A percentile compares a stretch with the other conserved stretches of the same genome.
Conservation (phyloP, 2,329 filamentous ascomycete species). For the Aspergillus uvarum region DNA sequence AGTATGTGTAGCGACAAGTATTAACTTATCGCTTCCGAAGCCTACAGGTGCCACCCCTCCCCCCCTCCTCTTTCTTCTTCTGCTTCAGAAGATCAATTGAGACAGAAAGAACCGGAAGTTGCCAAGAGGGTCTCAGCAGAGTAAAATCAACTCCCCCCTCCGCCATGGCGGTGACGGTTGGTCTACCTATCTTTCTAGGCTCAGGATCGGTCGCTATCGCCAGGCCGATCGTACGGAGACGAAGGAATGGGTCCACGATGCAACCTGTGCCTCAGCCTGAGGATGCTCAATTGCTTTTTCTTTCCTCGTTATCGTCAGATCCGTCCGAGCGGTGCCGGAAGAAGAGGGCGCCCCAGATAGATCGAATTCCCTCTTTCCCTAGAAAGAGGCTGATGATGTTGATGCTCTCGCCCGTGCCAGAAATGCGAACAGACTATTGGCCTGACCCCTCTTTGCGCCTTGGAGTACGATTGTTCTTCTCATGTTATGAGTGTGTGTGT, state of each 20-base stretch:
- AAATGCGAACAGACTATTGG: not conserved
- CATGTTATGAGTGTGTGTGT: not conserved
- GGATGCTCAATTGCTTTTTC: conserved; percentile 10
- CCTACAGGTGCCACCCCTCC: not conserved
- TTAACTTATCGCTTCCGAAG: not conserved
- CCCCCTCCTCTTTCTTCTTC: not conserved
- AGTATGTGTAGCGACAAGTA: not conserved
- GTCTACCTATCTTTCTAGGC: not conserved
- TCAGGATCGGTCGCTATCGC: conserved; percentile 1
- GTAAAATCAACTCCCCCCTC: not conserved
- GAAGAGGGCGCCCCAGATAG: not conserved
- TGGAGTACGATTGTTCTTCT: not conserved
- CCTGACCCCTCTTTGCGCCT: not conserved
- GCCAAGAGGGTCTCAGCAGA: not conserved
- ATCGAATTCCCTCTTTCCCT: not conserved
- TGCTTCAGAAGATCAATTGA: not conserved
- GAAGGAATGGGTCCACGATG: conserved; percentile 10
- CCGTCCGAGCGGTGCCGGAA: conserved; percentile 2
- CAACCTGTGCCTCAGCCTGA: conserved; percentile 5
- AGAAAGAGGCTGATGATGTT: not conserved
- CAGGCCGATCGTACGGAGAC: conserved; percentile 3
- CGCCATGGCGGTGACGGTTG: conserved; percentile 17
- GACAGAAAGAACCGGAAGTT: not conserved
- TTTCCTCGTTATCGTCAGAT: conserved; percentile 2
- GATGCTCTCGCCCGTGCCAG: not conserved